Evolutionary conservation across 208 protist genomes (phyloP), one percentile per base, ranked within the genome.

Genomic region (Wallacemonas rigidus): DNA sequence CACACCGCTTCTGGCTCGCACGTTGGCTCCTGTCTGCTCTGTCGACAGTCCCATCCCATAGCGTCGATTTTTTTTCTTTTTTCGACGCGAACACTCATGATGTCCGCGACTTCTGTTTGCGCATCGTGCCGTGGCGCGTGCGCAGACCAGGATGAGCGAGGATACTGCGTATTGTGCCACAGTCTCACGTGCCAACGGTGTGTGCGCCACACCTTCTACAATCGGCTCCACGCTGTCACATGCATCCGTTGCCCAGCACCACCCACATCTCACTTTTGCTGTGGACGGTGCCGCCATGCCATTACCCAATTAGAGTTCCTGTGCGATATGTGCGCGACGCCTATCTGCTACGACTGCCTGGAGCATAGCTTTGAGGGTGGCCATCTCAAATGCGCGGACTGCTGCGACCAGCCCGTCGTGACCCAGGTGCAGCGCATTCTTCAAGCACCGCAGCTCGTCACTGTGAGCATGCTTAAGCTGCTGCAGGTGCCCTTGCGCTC

Each of bases 351-450:
- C 40, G 40, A 77, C 54, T 95, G 91, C 67, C 48, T 93, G 1
- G 48, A 65, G 9, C 43, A 14, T 12, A 92, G 85, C 38, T 92
- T 95, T 57, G 91, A 95, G 67, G 72, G 77, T 57, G 91, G 91
- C 6, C 51, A 81, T 41, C 68, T 95, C 39, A 92, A 92, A 69
- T 95, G 91, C 71, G 43, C 17, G 8, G 61, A 71, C 2, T 95
- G 91, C 76, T 92, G 88, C 70, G 72, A 81, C 50, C 40, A 64
- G 11, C 88, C 88, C 38, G 69, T 88, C 53, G 60, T 62, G 4
- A 62, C 56, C 56, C 8, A 62, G 7, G 26, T 43, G 7, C 56
- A 62, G 43, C 56, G 36, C 56, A 6, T 17, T 12, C 56, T 38
- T 0, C 4, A 6, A 6, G 56, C 56, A 7, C 56, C 38, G 38